A percentile compares a stretch with the other conserved stretches of the same genome.
phyloP scores from a whole-genome alignment of 306 rosid species.

The Vigna reflexopilosa region DNA sequence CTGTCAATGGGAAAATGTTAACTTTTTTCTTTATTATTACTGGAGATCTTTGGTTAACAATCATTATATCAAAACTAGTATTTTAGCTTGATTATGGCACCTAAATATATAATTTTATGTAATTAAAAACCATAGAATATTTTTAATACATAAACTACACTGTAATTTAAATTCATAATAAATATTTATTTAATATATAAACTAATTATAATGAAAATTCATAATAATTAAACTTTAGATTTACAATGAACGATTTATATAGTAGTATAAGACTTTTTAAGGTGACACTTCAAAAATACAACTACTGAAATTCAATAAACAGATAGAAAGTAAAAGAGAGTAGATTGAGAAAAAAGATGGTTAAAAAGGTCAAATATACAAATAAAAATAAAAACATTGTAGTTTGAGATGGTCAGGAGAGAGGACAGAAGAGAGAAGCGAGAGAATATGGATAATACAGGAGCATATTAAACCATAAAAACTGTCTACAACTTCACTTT shows the following conservation, averaged over 20 bases:
- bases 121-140: neutral
- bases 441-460: neutral
- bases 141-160: neutral
- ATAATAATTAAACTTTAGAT: neutral
- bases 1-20: neutral
- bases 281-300: neutral
- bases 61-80: neutral
- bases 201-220: neutral
- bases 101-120: neutral
- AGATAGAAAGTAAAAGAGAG: neutral
- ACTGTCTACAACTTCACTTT: neutral
- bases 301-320: neutral
- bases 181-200: neutral
- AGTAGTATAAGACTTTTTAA: neutral
- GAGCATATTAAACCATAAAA: neutral
- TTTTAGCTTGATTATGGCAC: neutral
- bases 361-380: neutral
- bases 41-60: slow-evolving; percentile 2
- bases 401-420: neutral
- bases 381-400: neutral
- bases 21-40: neutral
- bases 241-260: neutral
- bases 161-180: neutral
- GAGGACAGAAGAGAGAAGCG: neutral
- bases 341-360: neutral